Base-by-base conservation (phyloP, 257 asterid genomes). In the Voacanga thouarsii region DNA sequence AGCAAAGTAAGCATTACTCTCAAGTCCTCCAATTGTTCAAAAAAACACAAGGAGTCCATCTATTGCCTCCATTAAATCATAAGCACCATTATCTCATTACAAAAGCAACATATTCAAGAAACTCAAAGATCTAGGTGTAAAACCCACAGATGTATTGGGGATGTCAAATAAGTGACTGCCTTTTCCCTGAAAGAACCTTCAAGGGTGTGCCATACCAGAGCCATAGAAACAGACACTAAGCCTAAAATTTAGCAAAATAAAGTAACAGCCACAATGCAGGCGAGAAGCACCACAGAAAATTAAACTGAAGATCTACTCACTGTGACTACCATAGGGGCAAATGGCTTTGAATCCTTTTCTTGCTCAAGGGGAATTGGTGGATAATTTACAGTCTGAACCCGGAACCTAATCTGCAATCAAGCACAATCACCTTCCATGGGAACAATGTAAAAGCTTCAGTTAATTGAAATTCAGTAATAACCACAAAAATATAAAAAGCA, bases 281-380 rank as follows among this genome's bases (percentile, higher is more conserved):
- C 19, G 28, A 43, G 84, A 74, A 80, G 50, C 39, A n/a, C 14
- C 43, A 53, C n/a, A 1, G 45, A 44, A 44, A 12, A 53, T 49
- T 49, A 49, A 55, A 45, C 57, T 11, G 18, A 24, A 39, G 23
- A 37, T 70, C 51, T 49, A 61, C 83, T 68, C 82, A 83, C 90
- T 56, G 82, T 83, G 77, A 87, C 37, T 50, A 85, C 76, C 90
- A 87, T 87, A 15, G 90, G 90, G 23, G 87, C 82, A 76, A 87
- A 87, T 44, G 90, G 87, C 65, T 83, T 85, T 15, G 84, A 78
- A 59, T 80, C 90, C 6, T 61, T 71, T 49, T 69, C 90, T 76
- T 86, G 90, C 75, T 89, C 92, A 49, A 89, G 45, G 60, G 99
- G 98, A 79, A 89, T 16, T 39, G 96, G 81, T 33, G 97, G 97